phyloP scores from a whole-genome alignment of 768 basidiomycete genomes.

The Leccinum uliginosum region DNA sequence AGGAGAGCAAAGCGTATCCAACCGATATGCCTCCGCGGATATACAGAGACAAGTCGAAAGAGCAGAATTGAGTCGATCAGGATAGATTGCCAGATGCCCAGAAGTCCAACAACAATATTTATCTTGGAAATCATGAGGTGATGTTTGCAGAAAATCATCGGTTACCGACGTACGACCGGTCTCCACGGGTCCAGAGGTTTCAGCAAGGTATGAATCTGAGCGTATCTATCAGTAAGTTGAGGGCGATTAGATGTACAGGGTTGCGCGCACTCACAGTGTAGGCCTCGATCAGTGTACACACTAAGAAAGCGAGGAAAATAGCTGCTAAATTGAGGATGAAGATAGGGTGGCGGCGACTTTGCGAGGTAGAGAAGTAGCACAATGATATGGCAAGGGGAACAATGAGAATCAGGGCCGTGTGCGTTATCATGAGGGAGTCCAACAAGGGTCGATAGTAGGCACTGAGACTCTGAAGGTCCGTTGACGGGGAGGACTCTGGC shows the following conservation, averaged over 20 bases:
- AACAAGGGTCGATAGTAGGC: constrained; percentile 9
- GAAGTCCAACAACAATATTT: constrained; percentile 17
- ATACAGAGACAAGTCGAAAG: constrained; percentile 20
- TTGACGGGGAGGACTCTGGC: background rate
- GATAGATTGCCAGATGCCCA: constrained; percentile 22
- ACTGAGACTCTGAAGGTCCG: too few relatives aligned
- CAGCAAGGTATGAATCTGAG: constrained; percentile 22
- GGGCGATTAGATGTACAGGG: background rate
- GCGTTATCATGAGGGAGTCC: constrained; percentile 20
- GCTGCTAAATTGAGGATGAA: constrained; percentile 16
- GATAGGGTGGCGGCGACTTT: constrained; percentile 15
- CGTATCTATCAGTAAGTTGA: background rate
- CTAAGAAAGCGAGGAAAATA: constrained; percentile 10
- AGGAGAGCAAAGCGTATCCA: constrained; percentile 8
- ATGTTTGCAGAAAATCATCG: background rate
- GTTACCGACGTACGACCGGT: background rate
- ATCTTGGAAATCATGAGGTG: constrained; percentile 1
- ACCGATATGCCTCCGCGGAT: constrained; percentile 13
- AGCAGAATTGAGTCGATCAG: constrained; percentile 24
- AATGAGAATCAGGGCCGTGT: constrained; percentile 18
- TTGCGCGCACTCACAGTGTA: constrained; percentile 3
- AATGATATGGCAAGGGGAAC: constrained; percentile 16
- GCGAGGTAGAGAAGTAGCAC: constrained; percentile 21
- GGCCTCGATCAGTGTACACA: constrained; percentile 10
- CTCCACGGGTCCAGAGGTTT: constrained; percentile 16